Evolutionary conservation across 2,329 filamentous ascomycete genomes (phyloP).

Genomic region (Huntiella omanensis): DNA sequence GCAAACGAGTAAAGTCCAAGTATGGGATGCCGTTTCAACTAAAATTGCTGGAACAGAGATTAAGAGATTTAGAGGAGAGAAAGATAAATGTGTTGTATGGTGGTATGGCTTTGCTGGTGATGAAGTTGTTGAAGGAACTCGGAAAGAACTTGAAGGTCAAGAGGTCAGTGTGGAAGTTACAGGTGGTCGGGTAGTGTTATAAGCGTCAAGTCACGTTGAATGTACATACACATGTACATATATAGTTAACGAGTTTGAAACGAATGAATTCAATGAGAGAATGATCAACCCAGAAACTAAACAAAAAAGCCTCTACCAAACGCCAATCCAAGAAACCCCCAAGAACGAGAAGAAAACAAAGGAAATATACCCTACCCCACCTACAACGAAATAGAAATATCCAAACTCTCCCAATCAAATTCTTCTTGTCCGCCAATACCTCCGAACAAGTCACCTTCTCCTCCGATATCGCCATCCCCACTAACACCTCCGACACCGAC

Average conservation of each 20-base stretch:
- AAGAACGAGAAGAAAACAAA: neutral
- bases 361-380: neutral
- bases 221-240: neutral
- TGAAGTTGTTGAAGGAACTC: constrained; percentile 2
- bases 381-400: constrained; percentile 1
- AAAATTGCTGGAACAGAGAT: no score
- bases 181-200: neutral
- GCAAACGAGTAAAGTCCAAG: no score
- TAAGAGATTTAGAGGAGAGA: no score
- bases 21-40: no score
- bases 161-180: neutral
- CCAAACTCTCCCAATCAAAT: constrained; percentile 10
- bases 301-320: neutral
- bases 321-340: neutral
- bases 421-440: constrained; percentile 8
- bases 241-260: neutral
- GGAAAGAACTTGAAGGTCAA: neutral
- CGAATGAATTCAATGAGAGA: neutral
- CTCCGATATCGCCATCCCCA: constrained; percentile 3
- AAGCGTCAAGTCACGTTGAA: neutral
- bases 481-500: neutral
- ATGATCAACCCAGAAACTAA: neutral
- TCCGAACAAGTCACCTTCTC: constrained; percentile 9
- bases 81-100: constrained; percentile 5
- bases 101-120: constrained; percentile 9